Conservation (phyloP, 805 yeast genomes). For the Suhomyces prunicola region DNA sequence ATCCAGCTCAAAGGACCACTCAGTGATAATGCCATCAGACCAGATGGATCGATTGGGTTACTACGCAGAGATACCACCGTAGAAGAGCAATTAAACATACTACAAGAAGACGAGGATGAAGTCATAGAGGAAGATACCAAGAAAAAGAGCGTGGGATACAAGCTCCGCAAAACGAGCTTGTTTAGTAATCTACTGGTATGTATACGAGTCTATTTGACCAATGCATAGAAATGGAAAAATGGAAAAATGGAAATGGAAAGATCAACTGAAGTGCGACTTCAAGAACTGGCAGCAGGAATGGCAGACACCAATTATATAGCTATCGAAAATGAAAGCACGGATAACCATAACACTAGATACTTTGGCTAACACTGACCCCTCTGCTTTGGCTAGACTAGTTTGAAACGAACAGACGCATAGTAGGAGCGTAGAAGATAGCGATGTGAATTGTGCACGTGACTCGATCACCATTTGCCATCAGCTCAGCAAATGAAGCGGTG, state of each 20-base stretch:
- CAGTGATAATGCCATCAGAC: neutral
- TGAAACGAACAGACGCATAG: no score
- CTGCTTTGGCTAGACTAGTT: no score
- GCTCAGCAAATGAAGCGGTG: neutral
- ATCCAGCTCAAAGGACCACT: neutral
- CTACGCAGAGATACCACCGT: neutral
- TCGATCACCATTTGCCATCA: neutral
- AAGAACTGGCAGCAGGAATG: neutral
- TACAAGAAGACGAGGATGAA: constrained; percentile 2
- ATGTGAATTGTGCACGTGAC: neutral
- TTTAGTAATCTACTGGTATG: constrained; percentile 8
- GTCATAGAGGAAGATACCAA: neutral
- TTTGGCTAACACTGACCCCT: no score
- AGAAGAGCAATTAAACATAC: neutral
- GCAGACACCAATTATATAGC: neutral
- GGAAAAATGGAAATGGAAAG: neutral
- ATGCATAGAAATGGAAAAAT: neutral
- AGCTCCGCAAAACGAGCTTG: constrained; percentile 3
- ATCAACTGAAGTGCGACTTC: neutral
- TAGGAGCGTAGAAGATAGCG: no score
- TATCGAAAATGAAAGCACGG: no score
- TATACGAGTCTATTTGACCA: constrained; percentile 5
- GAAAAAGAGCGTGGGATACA: constrained; percentile 10
- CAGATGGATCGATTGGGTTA: constrained; percentile 1
- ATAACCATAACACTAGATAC: neutral